Base-by-base conservation (phyloP, 2,329 filamentous ascomycete genomes). In the Cordyceps cateniannulata region DNA sequence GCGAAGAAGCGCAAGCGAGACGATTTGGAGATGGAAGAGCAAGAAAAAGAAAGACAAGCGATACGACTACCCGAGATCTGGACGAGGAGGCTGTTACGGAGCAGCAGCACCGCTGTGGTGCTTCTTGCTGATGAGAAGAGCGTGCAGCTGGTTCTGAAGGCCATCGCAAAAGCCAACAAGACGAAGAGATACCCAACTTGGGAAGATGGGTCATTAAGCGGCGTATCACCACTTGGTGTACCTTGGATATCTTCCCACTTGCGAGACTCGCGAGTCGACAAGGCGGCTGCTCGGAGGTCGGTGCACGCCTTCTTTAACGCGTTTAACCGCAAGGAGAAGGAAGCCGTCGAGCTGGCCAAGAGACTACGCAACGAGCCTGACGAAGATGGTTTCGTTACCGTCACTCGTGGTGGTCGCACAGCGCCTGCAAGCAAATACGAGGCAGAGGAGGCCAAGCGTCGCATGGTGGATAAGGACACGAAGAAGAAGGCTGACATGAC, bases 361-460 rank as follows among this genome's bases (percentile, higher is more conserved):
- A 77, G 83, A 60, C 77, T 88, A 63, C 85, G 90, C 63, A 88
- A 89, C 66, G 87, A 91, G 68, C 91, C 93, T 0, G 95, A 99
- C 72, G 93, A 91, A 69, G 95, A 99, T 73, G 95, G 95, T 2
- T 99, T 99, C 72, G 83, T 98, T 53, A 98, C 93, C 3, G 95
- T 99, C 25, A 89, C 87, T 1, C 83, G 90, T 59, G 92, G 92
- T 27, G 89, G 90, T 44, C 80, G 88, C 62, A 81, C 81, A 7
- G 89, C 88, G n/a, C 86, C 90, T 1, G 92, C 90, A 1, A 83
- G 87, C 59, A 81, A 86, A 63, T 88, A 88, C 66, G 91, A 89
- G 68, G 85, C 86, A 45, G 83, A 86, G 68, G 84, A 85, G 67
- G 81, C 81, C 51, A 76, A 75, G 63, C 77, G 76, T 68, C 82